Percentiles rank a stretch among this genome's conserved stretches.
Conservation (phyloP, 257 asterid species). For the Cruciata laevipes region DNA sequence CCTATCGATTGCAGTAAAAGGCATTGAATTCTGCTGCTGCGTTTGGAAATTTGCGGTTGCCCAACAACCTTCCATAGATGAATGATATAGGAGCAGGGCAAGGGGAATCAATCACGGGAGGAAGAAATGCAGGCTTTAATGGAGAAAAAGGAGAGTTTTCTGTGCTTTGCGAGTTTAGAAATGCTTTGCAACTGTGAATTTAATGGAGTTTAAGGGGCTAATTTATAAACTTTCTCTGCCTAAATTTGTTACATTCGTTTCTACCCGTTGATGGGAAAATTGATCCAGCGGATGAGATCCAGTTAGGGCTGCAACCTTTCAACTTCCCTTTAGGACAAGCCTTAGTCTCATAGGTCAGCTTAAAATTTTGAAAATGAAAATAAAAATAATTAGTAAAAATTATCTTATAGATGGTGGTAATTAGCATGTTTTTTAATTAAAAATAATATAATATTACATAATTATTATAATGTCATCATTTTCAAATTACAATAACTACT, state of each 20-base stretch:
- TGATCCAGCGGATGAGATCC: not conserved
- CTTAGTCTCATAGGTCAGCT: not conserved
- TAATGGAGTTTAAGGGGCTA: not conserved
- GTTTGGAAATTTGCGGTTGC: not conserved
- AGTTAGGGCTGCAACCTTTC: not conserved
- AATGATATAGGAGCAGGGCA: not conserved
- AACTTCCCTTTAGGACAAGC: slow-evolving; percentile 2
- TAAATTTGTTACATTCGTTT: not conserved
- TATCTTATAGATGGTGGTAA: not conserved
- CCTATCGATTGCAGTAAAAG: not conserved
- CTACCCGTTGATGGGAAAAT: not conserved
- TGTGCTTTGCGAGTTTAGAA: not conserved
- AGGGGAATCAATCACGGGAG: not conserved
- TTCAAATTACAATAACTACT: too few relatives aligned
- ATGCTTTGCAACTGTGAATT: not conserved
- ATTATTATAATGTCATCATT: not conserved
- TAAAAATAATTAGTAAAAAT: too few relatives aligned
- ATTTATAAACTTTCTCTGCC: not conserved
- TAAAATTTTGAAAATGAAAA: slow-evolving; percentile 9
- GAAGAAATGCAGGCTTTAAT: not conserved
- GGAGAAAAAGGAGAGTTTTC: not conserved
- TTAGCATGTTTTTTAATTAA: not conserved
- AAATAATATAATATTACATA: not conserved
- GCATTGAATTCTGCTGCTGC: not conserved
- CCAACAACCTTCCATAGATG: slow-evolving; percentile 1